These are phyloP conservation scores for Allomyces macrogynus DNA, from an alignment of 192 early-diverging fungal species.

Conservation along the genomic window DNA sequence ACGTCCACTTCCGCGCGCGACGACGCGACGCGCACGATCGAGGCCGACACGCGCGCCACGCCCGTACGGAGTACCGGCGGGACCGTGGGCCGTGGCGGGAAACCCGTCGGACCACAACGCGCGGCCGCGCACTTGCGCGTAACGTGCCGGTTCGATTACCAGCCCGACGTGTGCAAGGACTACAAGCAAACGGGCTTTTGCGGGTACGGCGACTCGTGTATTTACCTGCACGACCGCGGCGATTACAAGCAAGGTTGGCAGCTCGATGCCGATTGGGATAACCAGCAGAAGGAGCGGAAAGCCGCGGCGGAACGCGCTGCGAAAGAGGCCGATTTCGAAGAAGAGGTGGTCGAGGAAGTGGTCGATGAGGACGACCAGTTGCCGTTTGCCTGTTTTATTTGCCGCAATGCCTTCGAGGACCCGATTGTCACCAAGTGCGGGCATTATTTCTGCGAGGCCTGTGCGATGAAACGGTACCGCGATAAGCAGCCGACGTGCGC, in stretches of 20 bases:
- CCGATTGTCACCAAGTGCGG: slow-evolving; percentile 87
- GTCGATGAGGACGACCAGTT: slow-evolving; percentile 56
- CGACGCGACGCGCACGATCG: no score
- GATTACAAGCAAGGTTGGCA: slow-evolving; percentile 96
- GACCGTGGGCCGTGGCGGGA: no score
- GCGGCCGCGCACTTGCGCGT: slow-evolving; percentile 56
- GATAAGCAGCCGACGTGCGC: slow-evolving; percentile 70
- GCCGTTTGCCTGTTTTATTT: slow-evolving; percentile 91
- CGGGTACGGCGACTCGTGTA: slow-evolving; percentile 95
- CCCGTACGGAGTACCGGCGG: no score
- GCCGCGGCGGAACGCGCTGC: slow-evolving; percentile 24
- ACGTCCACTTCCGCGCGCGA: no score
- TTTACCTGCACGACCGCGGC: slow-evolving; percentile 92
- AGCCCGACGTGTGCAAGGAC: slow-evolving; percentile 97
- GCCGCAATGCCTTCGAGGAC: slow-evolving; percentile 63
- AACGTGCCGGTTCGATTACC: slow-evolving; percentile 79
- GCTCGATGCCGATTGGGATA: slow-evolving; percentile 95
- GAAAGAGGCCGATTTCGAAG: slow-evolving; percentile 20
- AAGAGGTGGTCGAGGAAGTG: slow-evolving; percentile 18
- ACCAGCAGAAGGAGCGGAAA: slow-evolving; percentile 41
- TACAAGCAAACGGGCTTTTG: slow-evolving; percentile 92
- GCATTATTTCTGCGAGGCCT: slow-evolving; percentile 93
- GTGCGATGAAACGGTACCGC: slow-evolving; percentile 63
- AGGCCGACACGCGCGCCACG: no score
- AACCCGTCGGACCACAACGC: slow-evolving; percentile 2